Percentiles rank a stretch among this genome's conserved stretches.
Conservation (phyloP, 2,329 filamentous ascomycete genomes). For the Claviceps cyperi region DNA sequence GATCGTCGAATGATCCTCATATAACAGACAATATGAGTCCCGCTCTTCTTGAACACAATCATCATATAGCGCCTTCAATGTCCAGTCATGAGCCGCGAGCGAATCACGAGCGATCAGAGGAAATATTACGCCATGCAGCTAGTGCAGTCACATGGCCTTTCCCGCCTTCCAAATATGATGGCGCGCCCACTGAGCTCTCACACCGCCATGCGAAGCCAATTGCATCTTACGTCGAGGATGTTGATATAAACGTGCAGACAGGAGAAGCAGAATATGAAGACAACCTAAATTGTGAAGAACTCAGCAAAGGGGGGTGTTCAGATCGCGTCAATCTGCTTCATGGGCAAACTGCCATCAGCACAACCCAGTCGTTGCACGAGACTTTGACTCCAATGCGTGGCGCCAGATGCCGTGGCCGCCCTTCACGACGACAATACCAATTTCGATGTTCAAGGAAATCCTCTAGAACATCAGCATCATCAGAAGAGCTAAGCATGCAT, state of each 20-base stretch:
- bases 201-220: constrained; percentile 38
- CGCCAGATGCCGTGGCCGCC: constrained; percentile 16
- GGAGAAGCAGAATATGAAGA: constrained; percentile 1
- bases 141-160: constrained; percentile 15
- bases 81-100: not conserved
- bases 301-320: constrained; percentile 6
- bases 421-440: constrained; percentile 15
- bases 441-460: not conserved
- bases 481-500: not conserved
- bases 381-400: not conserved
- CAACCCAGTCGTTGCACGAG: not conserved
- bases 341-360: not conserved
- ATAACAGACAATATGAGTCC: constrained; percentile 34
- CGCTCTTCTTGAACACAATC: constrained; percentile 27
- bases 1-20: constrained; percentile 15
- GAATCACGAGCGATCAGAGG: constrained; percentile 8
- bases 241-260: constrained; percentile 24
- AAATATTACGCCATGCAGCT: constrained; percentile 9
- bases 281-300: not conserved
- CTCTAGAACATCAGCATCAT: not conserved
- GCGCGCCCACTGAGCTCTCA: constrained; percentile 27
- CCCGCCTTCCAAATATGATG: not conserved
- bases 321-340: not conserved
- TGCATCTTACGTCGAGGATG: constrained; percentile 34
- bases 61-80: not conserved